Evolutionary conservation across 169 alveolate species (phyloP).

Genomic region (Cryptosporidium tyzzeri): DNA sequence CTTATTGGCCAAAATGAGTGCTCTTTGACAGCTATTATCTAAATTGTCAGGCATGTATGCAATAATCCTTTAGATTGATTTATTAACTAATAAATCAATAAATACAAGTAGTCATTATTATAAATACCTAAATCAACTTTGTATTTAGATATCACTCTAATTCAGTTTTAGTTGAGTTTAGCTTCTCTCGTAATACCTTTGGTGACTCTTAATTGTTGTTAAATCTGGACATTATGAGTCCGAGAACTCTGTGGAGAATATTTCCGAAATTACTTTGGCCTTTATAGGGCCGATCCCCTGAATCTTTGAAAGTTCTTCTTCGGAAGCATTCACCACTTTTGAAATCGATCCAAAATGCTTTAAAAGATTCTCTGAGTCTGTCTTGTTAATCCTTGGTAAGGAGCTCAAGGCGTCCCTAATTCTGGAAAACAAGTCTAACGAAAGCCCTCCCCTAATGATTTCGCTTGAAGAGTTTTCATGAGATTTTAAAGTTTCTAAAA

Average conservation of each 20-base stretch:
- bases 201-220: not conserved
- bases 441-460: conserved; percentile 54
- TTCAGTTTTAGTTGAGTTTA: not conserved
- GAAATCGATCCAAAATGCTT: conserved; percentile 76
- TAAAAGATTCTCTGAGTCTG: conserved; percentile 77
- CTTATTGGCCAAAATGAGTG: not conserved
- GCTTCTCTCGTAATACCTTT: not conserved
- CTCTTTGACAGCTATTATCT: not conserved
- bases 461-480: conserved; percentile 75
- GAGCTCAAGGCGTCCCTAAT: conserved; percentile 74
- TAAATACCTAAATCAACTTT: conserved; percentile 2
- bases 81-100: not conserved
- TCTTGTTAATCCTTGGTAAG: conserved; percentile 76
- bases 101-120: not conserved
- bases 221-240: not conserved
- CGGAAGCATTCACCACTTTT: conserved; percentile 57
- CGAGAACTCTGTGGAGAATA: conserved; percentile 31
- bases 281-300: conserved; percentile 77
- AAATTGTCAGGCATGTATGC: conserved; percentile 6
- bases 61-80: not conserved
- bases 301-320: conserved; percentile 72
- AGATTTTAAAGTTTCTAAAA: conserved; percentile 76
- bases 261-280: conserved; percentile 53
- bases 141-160: not conserved
- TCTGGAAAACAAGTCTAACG: conserved; percentile 61